phyloP scores from a whole-genome alignment of 2,329 filamentous ascomycete species.

The Triangularia setosa region DNA sequence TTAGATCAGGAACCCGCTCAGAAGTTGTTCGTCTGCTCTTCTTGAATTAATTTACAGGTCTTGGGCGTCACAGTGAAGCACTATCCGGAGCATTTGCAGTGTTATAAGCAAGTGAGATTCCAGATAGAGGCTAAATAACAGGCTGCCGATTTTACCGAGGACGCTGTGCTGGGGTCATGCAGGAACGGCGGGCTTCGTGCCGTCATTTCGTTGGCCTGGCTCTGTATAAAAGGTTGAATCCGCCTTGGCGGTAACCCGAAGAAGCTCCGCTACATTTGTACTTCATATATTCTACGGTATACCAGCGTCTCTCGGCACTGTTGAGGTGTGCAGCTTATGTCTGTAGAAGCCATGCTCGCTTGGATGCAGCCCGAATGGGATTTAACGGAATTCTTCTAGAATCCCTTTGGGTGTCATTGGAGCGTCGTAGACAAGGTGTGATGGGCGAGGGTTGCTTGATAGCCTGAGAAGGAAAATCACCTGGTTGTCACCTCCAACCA shows the following conservation, averaged over 20 bases:
- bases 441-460: background rate
- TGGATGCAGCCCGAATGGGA: slow-evolving; percentile 4
- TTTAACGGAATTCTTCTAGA: slow-evolving; percentile 4
- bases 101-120: slow-evolving; percentile 8
- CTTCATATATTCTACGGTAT: background rate
- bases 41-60: slow-evolving; percentile 16
- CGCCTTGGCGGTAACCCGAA: slow-evolving; percentile 24
- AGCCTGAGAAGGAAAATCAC: slow-evolving; percentile 7
- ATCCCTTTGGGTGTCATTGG: background rate
- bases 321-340: background rate
- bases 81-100: slow-evolving; percentile 25
- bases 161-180: slow-evolving; percentile 8
- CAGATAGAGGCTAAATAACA: slow-evolving; percentile 27
- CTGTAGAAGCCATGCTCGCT: slow-evolving; percentile 7
- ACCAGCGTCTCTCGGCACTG: slow-evolving; percentile 18
- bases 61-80: slow-evolving; percentile 13
- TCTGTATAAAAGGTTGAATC: slow-evolving; percentile 9
- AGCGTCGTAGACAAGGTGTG: background rate
- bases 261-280: slow-evolving; percentile 2
- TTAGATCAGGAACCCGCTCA: slow-evolving; percentile 18
- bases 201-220: slow-evolving; percentile 2
- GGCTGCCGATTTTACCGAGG: slow-evolving; percentile 27
- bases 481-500: slow-evolving; percentile 1
- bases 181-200: slow-evolving; percentile 21
- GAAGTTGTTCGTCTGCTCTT: background rate